Evolutionary conservation across 495 filamentous ascomycete species (phyloP), one percentile per base, ranked within the genome.

Genomic region (Hyaloscypha hepaticicola): DNA sequence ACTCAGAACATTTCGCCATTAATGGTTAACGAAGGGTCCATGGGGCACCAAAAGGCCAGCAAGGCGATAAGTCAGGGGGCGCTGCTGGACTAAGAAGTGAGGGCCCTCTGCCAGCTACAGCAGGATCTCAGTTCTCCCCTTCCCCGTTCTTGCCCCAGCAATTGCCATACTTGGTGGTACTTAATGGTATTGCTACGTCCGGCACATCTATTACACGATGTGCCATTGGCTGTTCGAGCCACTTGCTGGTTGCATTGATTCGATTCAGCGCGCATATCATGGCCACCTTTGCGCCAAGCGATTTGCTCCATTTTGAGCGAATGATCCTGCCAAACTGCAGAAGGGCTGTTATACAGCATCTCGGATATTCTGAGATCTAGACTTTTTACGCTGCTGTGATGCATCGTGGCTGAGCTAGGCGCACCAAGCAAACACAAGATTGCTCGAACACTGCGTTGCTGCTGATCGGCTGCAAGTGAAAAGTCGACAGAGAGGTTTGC

Each of bases 351-450:
- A 28, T 63, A 69, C 67, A 60, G 60, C 67, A 69, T 63, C 48
- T 41, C 25, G 22, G 49, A 56, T 63, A 55, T 66, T 29, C 29
- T 38, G 25, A 34, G 59, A 28, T 67, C n/a, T 45, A n/a, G 24
- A 56, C n/a, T n/a, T 60, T 41, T 22, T 28, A 50, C 25, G 28
- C 21, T 48, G 25, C 58, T 62, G 21, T 49, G 55, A 55, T 60
- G 63, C 63, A 60, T 38, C 14, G 67, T 69, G 63, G 67, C 63
- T 59, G 59, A 38, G 19, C 53, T 66, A 59, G 52, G 53, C 50
- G 25, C 67, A 59, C 51, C n/a, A 59, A 64, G 68, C 68, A 70
- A 70, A 70, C 68, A 70, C 29, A 21, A 22, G 22, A 21, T 55
- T 14, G 5, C 14, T 38, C 16, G 19, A 28, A 24, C 28, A 33